These are phyloP conservation scores for Epicoccum nigrum DNA, from an alignment of 2,329 filamentous ascomycete species.

Conservation along the genomic window DNA sequence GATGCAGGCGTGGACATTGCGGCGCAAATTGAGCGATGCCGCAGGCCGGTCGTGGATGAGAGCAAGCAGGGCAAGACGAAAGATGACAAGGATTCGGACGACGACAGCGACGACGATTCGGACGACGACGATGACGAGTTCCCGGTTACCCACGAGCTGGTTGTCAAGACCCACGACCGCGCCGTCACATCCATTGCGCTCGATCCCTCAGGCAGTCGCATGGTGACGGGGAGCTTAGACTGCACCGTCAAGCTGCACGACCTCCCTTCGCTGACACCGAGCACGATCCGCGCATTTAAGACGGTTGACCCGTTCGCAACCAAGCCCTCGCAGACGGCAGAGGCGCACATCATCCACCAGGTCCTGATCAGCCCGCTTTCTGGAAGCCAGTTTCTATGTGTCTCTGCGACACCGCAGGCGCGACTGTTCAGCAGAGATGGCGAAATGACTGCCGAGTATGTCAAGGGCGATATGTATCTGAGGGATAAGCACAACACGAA, in stretches of 20 bases:
- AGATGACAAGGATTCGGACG: conserved; percentile 46
- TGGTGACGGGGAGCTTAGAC: conserved; percentile 91
- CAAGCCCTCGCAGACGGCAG: conserved; percentile 72
- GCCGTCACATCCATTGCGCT: conserved; percentile 83
- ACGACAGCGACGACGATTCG: conserved; percentile 64
- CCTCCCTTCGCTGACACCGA: conserved; percentile 93
- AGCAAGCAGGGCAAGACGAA: conserved; percentile 36
- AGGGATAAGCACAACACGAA: conserved; percentile 98
- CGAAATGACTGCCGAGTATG: conserved; percentile 82
- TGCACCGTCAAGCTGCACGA: conserved; percentile 93
- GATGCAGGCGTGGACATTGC: conserved; percentile 74
- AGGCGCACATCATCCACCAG: conserved; percentile 87
- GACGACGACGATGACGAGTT: conserved; percentile 91
- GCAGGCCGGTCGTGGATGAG: conserved; percentile 60
- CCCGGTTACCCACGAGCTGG: conserved; percentile 89
- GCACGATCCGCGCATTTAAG: conserved; percentile 91
- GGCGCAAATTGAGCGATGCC: conserved; percentile 80
- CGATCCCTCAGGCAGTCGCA: conserved; percentile 81
- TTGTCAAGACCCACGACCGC: conserved; percentile 90
- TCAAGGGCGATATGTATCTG: conserved; percentile 98
- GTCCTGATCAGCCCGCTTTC: conserved; percentile 85
- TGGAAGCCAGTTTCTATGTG: conserved; percentile 80
- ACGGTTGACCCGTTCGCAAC: conserved; percentile 84
- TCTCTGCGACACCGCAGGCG: conserved; percentile 88
- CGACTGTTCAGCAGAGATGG: conserved; percentile 90